Conservation (phyloP, 2,329 filamentous ascomycete genomes). For the Emmonsiellopsis sp. region DNA sequence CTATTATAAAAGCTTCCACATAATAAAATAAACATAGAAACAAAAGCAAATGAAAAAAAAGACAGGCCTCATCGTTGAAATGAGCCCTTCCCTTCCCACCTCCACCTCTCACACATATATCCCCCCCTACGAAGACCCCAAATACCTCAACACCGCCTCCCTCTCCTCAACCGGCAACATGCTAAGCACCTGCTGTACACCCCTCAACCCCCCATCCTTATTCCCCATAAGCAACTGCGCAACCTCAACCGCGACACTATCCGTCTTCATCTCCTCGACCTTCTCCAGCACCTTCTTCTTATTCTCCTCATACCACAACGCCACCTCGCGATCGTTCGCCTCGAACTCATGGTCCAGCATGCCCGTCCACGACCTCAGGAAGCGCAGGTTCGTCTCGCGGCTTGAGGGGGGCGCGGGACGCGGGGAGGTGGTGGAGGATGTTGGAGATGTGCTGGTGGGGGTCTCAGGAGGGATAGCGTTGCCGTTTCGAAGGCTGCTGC, state of each 20-base stretch:
- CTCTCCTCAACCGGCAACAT: slow-evolving; percentile 84
- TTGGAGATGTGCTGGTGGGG: slow-evolving; percentile 29
- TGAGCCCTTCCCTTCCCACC: no score
- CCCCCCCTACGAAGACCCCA: slow-evolving; percentile 22
- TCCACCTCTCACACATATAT: no score
- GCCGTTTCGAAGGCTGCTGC: slow-evolving; percentile 18
- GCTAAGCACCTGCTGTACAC: slow-evolving; percentile 74
- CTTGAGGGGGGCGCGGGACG: slow-evolving; percentile 29
- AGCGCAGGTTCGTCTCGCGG: slow-evolving; percentile 60
- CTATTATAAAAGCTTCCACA: no score
- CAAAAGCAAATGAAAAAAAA: no score
- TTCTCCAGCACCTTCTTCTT: slow-evolving; percentile 72
- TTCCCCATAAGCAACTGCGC: slow-evolving; percentile 59
- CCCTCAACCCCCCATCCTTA: slow-evolving; percentile 66
- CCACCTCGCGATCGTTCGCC: slow-evolving; percentile 70
- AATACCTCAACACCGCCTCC: slow-evolving; percentile 63
- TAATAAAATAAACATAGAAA: no score
- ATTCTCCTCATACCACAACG: slow-evolving; percentile 95
- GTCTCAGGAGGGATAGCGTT: slow-evolving; percentile 27
- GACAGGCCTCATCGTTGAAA: no score
- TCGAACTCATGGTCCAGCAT: slow-evolving; percentile 61
- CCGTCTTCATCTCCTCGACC: slow-evolving; percentile 73
- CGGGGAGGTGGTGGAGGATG: slow-evolving; percentile 20
- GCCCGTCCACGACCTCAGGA: slow-evolving; percentile 74
- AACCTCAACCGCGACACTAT: slow-evolving; percentile 61